Conservation (phyloP, 495 filamentous ascomycete genomes). For the Tuber magnatum region DNA sequence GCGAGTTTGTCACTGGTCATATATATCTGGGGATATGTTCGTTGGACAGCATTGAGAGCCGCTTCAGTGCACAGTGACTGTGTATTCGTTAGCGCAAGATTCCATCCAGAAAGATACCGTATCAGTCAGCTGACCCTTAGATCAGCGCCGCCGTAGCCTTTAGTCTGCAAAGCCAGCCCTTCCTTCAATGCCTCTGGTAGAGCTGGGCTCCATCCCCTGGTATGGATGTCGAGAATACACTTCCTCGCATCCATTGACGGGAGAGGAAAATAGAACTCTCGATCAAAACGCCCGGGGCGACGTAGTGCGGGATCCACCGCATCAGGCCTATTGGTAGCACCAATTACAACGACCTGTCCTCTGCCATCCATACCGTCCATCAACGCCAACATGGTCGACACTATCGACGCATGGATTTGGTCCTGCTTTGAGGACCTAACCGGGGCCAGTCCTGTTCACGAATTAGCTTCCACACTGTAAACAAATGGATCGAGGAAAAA, state of each 20-base stretch:
- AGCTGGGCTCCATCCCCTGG: constrained; percentile 78
- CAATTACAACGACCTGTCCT: constrained; percentile 96
- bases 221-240: constrained; percentile 89
- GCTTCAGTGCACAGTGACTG: constrained; percentile 87
- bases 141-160: constrained; percentile 95
- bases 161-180: constrained; percentile 75
- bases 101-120: neutral
- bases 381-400: constrained; percentile 84
- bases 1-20: constrained; percentile 79
- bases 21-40: constrained; percentile 94
- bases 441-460: constrained; percentile 57
- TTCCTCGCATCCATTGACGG: constrained; percentile 71
- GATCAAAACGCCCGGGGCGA: constrained; percentile 88
- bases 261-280: constrained; percentile 95
- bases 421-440: constrained; percentile 96
- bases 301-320: constrained; percentile 92
- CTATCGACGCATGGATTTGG: constrained; percentile 96
- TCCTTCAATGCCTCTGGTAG: constrained; percentile 71
- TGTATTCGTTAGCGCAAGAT: constrained; percentile 7
- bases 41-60: constrained; percentile 94
- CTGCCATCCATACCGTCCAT: constrained; percentile 99
- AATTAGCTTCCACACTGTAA: constrained; percentile 1
- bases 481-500: constrained; percentile 22
- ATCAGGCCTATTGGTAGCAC: constrained; percentile 94
- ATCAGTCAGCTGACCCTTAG: constrained; percentile 48